These are phyloP conservation scores for Backusella luteola DNA, from an alignment of 192 early-diverging fungal species.

Conservation along the genomic window DNA sequence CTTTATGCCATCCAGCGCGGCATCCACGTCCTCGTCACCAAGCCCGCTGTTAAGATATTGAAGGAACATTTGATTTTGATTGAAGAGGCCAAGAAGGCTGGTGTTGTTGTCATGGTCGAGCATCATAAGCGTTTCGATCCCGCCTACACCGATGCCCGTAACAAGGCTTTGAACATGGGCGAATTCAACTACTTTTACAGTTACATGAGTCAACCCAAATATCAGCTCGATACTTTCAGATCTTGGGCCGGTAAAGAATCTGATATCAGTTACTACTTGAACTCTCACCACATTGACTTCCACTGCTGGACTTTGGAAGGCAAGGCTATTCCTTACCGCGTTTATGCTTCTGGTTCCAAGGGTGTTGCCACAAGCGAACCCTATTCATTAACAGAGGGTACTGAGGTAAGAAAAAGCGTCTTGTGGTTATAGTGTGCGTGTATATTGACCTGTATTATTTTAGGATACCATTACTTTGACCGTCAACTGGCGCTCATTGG, in stretches of 20 bases:
- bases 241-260: constrained; percentile 43
- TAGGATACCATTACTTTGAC: constrained; percentile 45
- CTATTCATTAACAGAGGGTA: constrained; percentile 32
- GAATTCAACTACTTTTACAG: constrained; percentile 42
- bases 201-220: constrained; percentile 46
- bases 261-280: constrained; percentile 41
- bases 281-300: constrained; percentile 48
- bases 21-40: constrained; percentile 44
- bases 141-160: constrained; percentile 45
- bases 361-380: constrained; percentile 41
- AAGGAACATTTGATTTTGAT: constrained; percentile 33
- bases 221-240: constrained; percentile 40
- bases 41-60: constrained; percentile 45
- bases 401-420: constrained; percentile 18
- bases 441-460: neutral
- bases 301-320: constrained; percentile 38
- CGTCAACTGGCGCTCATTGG: constrained; percentile 37
- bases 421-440: neutral
- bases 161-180: constrained; percentile 29
- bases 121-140: constrained; percentile 50
- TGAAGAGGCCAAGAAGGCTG: constrained; percentile 33
- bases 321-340: constrained; percentile 31
- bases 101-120: constrained; percentile 40
- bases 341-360: constrained; percentile 34
- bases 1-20: constrained; percentile 37